Evolutionary conservation across 495 filamentous ascomycete genomes (phyloP).

Genomic region (Jackrogersella multiformis): DNA sequence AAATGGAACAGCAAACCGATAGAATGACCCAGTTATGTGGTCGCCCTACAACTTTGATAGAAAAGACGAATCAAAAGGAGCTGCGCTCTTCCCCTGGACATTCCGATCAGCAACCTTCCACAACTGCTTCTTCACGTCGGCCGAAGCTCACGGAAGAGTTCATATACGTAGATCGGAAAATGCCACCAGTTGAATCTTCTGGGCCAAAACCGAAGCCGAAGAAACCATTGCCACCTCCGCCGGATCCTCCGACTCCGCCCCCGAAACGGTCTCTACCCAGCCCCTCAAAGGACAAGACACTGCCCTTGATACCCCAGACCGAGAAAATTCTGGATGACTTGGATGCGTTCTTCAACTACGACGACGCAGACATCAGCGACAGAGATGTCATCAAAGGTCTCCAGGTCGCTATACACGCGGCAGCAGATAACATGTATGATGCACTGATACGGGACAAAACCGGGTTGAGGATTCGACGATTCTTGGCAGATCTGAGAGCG

Average conservation of each 20-base stretch:
- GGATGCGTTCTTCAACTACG: conserved; percentile 42
- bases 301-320: conserved; percentile 30
- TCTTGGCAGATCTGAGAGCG: conserved; percentile 57
- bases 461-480: conserved; percentile 56
- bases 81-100: neutral
- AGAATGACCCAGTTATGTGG: neutral
- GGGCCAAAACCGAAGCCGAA: conserved; percentile 22
- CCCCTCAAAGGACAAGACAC: conserved; percentile 19
- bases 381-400: conserved; percentile 58
- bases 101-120: neutral
- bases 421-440: conserved; percentile 57
- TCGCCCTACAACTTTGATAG: conserved; percentile 16
- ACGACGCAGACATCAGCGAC: conserved; percentile 51
- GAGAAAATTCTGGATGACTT: conserved; percentile 35
- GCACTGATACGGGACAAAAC: conserved; percentile 55
- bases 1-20: conserved; percentile 40
- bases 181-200: conserved; percentile 25
- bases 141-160: conserved; percentile 30
- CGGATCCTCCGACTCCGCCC: neutral
- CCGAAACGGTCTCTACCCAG: neutral
- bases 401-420: conserved; percentile 58
- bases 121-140: conserved; percentile 12
- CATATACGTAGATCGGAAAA: conserved; percentile 37
- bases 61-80: conserved; percentile 28
- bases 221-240: conserved; percentile 6